Percentiles rank a stretch among this genome's conserved stretches.
Conservation (phyloP, 148 eudicot species). For the Tetragonia tetragonoides region DNA sequence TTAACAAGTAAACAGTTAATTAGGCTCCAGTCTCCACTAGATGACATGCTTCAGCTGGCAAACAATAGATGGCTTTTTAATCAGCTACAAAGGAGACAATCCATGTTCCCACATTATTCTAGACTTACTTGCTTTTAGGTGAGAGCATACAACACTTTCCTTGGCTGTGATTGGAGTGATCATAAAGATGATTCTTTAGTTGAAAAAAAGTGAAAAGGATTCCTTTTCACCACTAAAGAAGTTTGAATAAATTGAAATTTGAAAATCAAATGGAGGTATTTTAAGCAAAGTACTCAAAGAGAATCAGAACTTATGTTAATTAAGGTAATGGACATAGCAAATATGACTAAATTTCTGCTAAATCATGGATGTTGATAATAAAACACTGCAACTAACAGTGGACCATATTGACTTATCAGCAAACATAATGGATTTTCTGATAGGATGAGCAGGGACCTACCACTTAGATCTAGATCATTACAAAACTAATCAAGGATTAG, state of each 20-base stretch:
- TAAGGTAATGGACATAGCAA: slow-evolving; percentile 2
- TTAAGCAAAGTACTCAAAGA: not conserved
- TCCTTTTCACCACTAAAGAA: slow-evolving; percentile 1
- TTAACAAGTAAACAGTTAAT: not conserved
- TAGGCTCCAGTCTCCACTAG: slow-evolving; percentile 9
- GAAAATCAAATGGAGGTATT: slow-evolving; percentile 3
- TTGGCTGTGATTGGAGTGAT: not conserved
- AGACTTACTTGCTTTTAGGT: slow-evolving; percentile 3
- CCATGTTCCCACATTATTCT: slow-evolving; percentile 11
- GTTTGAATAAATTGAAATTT: not conserved
- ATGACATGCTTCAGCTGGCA: slow-evolving; percentile 18
- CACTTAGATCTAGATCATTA: slow-evolving; percentile 20
- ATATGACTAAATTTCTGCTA: not conserved
- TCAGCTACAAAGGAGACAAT: slow-evolving; percentile 11
- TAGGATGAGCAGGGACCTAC: slow-evolving; percentile 10
- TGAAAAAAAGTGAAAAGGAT: not conserved
- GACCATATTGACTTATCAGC: slow-evolving; percentile 19
- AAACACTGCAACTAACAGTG: slow-evolving; percentile 28
- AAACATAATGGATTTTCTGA: slow-evolving; percentile 7
- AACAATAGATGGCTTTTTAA: slow-evolving; percentile 16
- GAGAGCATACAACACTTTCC: slow-evolving; percentile 11
- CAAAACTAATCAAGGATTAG: slow-evolving; percentile 20
- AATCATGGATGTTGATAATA: slow-evolving; percentile 10
- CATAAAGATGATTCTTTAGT: slow-evolving; percentile 24
- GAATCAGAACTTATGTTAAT: not conserved